Evolutionary conservation across 2,329 filamentous ascomycete genomes (phyloP), one percentile per base, ranked within the genome.

Genomic region (Fusarium pseudonygamai): DNA sequence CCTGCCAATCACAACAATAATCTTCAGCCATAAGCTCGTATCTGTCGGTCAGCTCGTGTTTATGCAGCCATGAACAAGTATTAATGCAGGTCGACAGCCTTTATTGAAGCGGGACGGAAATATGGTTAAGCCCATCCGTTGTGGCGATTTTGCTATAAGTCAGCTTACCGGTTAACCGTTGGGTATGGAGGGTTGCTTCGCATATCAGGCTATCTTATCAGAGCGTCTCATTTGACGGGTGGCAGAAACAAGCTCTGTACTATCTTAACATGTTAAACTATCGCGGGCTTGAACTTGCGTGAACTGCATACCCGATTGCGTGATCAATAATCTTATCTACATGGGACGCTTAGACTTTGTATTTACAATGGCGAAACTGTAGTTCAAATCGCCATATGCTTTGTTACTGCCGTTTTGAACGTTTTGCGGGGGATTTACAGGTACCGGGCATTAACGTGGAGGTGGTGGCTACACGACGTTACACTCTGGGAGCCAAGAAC

Each of bases 11-110:
- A 39, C 14, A 28, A 45, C 14, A 43, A n/a, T 20, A 6, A 24
- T 13, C 9, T 15, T 67, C 50, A 73, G 70, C 70, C 70, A 70
- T 73, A 73, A 72, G 69, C 70, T 73, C 69, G 65, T 73, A 72
- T 72, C 39, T 72, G 69, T 62, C 46, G 14, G 64, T 30, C 28
- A 59, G 62, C 69, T 56, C 69, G 69, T 72, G 69, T 69, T 63
- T 42, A 64, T 72, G 69, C 68, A 72, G 36, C 40, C 58, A 36
- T 12, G 36, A 15, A 43, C 56, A 42, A 46, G 28, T 66, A 40
- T 69, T 39, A 66, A 71, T 71, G 67, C 68, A 71, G 67, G 61
- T 36, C 60, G 70, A 57, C 60, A 62, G 40, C 46, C 56, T 36
- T 58, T 67, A 49, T 80, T 79, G 59, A 79, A 71, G 56, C 50